Base-by-base conservation (phyloP, 495 filamentous ascomycete species). In the Corynascus novoguineensis region DNA sequence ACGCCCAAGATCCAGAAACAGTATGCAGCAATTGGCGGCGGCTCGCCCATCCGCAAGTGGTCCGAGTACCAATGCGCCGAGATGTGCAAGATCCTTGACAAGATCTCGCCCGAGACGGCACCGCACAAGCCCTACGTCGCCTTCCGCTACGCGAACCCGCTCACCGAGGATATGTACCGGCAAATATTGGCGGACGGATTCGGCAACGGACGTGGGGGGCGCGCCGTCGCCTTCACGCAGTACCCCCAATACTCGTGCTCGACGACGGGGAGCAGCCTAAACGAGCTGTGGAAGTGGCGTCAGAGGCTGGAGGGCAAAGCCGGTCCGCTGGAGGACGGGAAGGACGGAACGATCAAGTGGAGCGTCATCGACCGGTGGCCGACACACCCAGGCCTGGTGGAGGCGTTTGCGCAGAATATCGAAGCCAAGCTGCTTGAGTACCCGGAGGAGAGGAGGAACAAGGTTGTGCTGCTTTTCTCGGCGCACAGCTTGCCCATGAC, bases 201-300 rank as follows among this genome's bases (percentile, higher is more conserved):
- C 63, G 89, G 89, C 34, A 81, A 82, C 25, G 91, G 90, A 2
- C 88, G 83, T 57, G 90, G 90, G 12, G 91, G 91, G 1, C 83
- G 95, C 50, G 95, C 95, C 5, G 89, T 99, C 7, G 95, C 95
- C 2, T 99, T 97, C 70, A 96, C 93, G 4, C 95, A 99, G 69
- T 99, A 99, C 63, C 95, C 95, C 21, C 95, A 99, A 68, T 99
- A 99, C 69, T 93, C 88, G n/a, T 99, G 95, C 73, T 95, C 90
- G 24, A 99, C 95, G 7, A 99, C 95, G 1, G 95, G 95, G 34
- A 95, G 90, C 72, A 93, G 88, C 45, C 70, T 99, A 51, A 99
- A 97, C 65, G 95, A 99, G 74, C 68, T 99, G 40, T 99, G 95
- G 95, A 95, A 92, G 72, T 95, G 91, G 88, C 79, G 90, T 55